These are phyloP conservation scores for Aspergillus sp. DNA, from an alignment of 2,329 filamentous ascomycete species.

Conservation along the genomic window DNA sequence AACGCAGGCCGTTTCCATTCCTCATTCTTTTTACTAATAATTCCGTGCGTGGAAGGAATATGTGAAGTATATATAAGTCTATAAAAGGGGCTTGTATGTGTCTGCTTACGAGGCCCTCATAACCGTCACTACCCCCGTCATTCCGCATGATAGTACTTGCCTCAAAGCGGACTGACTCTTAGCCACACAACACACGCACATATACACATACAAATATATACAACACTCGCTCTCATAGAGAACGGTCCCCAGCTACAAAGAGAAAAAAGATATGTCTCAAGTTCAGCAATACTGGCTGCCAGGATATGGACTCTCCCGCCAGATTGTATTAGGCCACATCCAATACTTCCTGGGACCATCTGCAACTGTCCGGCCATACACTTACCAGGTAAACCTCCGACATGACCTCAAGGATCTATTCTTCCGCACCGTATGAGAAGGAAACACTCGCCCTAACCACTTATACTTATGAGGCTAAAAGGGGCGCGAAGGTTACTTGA, in stretches of 20 bases:
- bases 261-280: constrained; percentile 31
- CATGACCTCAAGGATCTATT: constrained; percentile 2
- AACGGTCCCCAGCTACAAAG: neutral
- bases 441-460: constrained; percentile 23
- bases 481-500: constrained; percentile 51
- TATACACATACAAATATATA: neutral
- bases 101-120: constrained; percentile 8
- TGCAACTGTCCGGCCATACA: constrained; percentile 48
- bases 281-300: constrained; percentile 50
- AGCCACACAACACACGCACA: neutral
- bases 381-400: constrained; percentile 43
- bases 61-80: constrained; percentile 15
- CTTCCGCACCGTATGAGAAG: neutral
- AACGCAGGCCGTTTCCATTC: constrained; percentile 9
- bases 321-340: constrained; percentile 50
- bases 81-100: constrained; percentile 11
- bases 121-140: neutral
- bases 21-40: constrained; percentile 10
- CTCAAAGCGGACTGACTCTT: neutral
- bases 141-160: neutral
- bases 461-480: constrained; percentile 24
- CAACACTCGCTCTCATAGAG: neutral
- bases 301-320: constrained; percentile 49
- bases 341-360: constrained; percentile 50
- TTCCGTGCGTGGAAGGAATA: constrained; percentile 13